Evolutionary conservation across 2,329 filamentous ascomycete genomes (phyloP).

Genomic region (Paracorniculantispora psalliotae): DNA sequence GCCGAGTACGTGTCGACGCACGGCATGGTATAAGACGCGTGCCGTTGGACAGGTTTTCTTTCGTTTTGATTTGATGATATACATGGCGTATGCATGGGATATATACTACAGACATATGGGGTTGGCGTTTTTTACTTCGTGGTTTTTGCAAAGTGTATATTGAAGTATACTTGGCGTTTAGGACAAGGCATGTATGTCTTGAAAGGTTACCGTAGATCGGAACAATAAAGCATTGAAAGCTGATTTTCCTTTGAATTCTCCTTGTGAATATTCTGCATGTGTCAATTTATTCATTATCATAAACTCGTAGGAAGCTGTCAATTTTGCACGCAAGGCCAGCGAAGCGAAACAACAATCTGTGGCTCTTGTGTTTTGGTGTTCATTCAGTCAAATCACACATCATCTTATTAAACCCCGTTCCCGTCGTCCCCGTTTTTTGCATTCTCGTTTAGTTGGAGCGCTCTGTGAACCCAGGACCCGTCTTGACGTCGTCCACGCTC

Average conservation of each 20-base stretch:
- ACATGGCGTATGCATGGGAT: slow-evolving; percentile 7
- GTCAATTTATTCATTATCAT: no score
- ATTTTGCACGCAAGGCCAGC: no score
- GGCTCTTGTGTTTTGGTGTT: no score
- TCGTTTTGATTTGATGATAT: slow-evolving; percentile 1
- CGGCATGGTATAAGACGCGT: neutral
- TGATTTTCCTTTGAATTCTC: no score
- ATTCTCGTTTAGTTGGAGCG: slow-evolving; percentile 14
- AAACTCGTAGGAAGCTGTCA: no score
- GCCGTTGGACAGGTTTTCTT: neutral
- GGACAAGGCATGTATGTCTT: neutral
- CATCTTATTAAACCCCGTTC: no score
- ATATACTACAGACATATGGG: neutral
- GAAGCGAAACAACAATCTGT: no score
- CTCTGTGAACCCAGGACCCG: slow-evolving; percentile 41
- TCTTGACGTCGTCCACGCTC: slow-evolving; percentile 30
- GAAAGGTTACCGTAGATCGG: neutral
- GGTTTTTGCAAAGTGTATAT: neutral
- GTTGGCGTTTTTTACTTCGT: slow-evolving; percentile 5
- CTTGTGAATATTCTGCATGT: no score
- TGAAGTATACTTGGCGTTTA: neutral
- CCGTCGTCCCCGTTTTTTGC: neutral
- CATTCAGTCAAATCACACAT: no score
- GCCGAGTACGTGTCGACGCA: slow-evolving; percentile 49
- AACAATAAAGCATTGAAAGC: neutral